Percentiles rank a stretch among this genome's conserved stretches.
These are phyloP conservation scores for Pichia sp. DNA, from an alignment of 1,139 yeast genomes.

Conservation along the genomic window DNA sequence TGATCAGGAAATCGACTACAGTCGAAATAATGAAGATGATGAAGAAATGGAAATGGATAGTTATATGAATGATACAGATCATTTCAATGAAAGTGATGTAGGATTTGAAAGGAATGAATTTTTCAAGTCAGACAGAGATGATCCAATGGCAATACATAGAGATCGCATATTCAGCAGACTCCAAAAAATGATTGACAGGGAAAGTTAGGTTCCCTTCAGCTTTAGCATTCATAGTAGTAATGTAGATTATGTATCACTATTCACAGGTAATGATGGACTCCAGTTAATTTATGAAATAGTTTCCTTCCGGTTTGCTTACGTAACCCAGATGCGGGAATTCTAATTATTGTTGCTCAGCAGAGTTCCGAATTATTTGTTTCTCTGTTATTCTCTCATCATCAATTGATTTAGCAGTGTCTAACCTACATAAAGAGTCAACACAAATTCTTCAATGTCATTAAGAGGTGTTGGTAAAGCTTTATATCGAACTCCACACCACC, in stretches of 20 bases:
- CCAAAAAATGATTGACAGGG: constrained; percentile 39
- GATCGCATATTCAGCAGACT: constrained; percentile 54
- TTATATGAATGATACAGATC: constrained; percentile 21
- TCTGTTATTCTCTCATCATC: too few relatives aligned
- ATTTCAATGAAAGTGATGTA: constrained; percentile 15
- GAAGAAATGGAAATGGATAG: constrained; percentile 14
- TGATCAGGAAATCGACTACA: constrained; percentile 18
- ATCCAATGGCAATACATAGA: constrained; percentile 55
- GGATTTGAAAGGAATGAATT: constrained; percentile 37
- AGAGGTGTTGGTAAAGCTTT: constrained; percentile 29
- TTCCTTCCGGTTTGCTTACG: too few relatives aligned
- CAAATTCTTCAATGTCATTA: constrained; percentile 22
- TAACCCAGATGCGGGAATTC: too few relatives aligned
- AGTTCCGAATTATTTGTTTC: too few relatives aligned
- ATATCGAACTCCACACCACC: constrained; percentile 28
- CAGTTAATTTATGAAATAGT: too few relatives aligned
- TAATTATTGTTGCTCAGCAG: too few relatives aligned
- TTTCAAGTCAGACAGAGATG: constrained; percentile 48
- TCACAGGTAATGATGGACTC: too few relatives aligned
- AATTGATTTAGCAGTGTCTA: too few relatives aligned
- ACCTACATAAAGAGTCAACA: too few relatives aligned
- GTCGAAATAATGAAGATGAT: constrained; percentile 19
- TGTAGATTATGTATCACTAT: too few relatives aligned
- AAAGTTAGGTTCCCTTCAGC: background rate
- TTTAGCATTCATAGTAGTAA: too few relatives aligned